Evolutionary conservation across 1,139 yeast genomes (phyloP).

Genomic region (Yamadazyma conglobata): DNA sequence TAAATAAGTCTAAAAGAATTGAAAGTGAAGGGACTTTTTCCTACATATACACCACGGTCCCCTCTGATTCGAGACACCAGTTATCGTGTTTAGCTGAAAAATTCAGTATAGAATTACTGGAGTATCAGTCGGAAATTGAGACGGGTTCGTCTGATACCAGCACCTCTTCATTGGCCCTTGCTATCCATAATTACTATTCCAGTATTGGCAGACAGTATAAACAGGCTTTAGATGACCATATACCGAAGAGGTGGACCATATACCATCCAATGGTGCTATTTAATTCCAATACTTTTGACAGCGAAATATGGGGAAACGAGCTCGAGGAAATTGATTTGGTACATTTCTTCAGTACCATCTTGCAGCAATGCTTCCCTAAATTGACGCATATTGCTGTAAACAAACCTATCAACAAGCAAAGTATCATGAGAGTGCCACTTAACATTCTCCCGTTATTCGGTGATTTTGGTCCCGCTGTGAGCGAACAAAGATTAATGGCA

Average conservation of each 20-base stretch:
- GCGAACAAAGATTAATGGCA: constrained; percentile 18
- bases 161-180: not conserved
- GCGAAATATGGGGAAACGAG: constrained; percentile 27
- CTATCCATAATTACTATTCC: constrained; percentile 1
- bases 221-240: constrained; percentile 2
- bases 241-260: constrained; percentile 56
- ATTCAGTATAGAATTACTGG: not conserved
- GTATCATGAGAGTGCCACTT: constrained; percentile 59
- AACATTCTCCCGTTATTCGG: constrained; percentile 60
- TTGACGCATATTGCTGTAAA: constrained; percentile 69
- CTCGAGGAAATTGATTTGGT: constrained; percentile 10
- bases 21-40: constrained; percentile 2
- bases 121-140: too few relatives aligned
- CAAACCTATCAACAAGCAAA: constrained; percentile 59
- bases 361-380: constrained; percentile 15
- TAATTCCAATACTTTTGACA: constrained; percentile 39
- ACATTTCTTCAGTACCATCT: constrained; percentile 23
- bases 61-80: constrained; percentile 5
- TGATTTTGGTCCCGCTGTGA: constrained; percentile 53
- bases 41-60: constrained; percentile 6
- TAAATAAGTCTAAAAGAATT: constrained; percentile 18
- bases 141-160: not conserved
- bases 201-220: not conserved
- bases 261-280: constrained; percentile 70
- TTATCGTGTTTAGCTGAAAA: not conserved